Conservation (phyloP, 1,139 yeast species). For the Geotrichum cucujoidarum region DNA sequence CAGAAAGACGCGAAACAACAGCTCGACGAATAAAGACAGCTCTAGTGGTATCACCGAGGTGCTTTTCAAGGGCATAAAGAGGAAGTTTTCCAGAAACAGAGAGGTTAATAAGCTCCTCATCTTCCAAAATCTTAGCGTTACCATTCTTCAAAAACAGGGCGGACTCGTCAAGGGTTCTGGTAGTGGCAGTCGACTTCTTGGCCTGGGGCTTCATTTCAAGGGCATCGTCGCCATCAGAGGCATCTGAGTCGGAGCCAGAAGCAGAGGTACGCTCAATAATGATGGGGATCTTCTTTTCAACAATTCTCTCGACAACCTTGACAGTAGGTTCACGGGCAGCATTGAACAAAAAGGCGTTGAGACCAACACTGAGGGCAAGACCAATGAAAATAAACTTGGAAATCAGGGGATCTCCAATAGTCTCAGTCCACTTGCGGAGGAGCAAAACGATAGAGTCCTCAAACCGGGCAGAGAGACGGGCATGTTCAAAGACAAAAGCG, state of each 20-base stretch:
- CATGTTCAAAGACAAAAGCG: slow-evolving; percentile 63
- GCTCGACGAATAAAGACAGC: slow-evolving; percentile 92
- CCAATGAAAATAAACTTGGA: slow-evolving; percentile 72
- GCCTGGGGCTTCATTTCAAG: slow-evolving; percentile 22
- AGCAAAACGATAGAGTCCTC: slow-evolving; percentile 59
- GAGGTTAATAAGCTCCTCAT: slow-evolving; percentile 69
- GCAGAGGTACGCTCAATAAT: slow-evolving; percentile 28
- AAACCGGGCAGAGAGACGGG: slow-evolving; percentile 55
- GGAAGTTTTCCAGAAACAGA: slow-evolving; percentile 79
- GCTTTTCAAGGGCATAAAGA: slow-evolving; percentile 88
- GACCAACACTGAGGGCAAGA: slow-evolving; percentile 68
- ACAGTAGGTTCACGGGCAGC: slow-evolving; percentile 34
- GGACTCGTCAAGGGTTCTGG: slow-evolving; percentile 55
- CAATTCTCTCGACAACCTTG: slow-evolving; percentile 35
- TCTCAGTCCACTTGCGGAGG: slow-evolving; percentile 56
- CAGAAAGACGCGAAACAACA: slow-evolving; percentile 77
- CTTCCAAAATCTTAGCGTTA: slow-evolving; percentile 55
- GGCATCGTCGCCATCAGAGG: slow-evolving; percentile 21
- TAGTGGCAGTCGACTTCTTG: slow-evolving; percentile 12
- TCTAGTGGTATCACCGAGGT: slow-evolving; percentile 76
- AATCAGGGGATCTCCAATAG: slow-evolving; percentile 78
- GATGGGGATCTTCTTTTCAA: slow-evolving; percentile 33
- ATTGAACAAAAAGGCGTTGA: slow-evolving; percentile 72
- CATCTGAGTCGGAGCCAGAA: slow-evolving; percentile 24
- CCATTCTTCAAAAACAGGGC: slow-evolving; percentile 65